Base-by-base conservation (phyloP, 1,139 yeast genomes). In the Blastobotrys indianensis region DNA sequence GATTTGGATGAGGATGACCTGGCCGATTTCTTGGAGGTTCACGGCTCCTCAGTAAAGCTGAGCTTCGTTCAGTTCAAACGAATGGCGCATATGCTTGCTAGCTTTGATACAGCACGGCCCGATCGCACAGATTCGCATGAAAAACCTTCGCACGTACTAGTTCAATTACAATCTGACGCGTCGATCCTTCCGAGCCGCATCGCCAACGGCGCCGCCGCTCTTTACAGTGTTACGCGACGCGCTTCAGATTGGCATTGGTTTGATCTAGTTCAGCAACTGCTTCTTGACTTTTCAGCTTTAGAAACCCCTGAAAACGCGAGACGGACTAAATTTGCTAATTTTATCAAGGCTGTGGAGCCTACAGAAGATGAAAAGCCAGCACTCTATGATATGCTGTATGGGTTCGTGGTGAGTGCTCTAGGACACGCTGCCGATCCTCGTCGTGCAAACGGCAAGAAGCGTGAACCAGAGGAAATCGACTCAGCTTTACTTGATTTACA, bases 261-360 rank as follows among this genome's bases (percentile, higher is more conserved):
- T 10, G 36, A 41, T 8, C 44, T 62, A 10, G 49, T 53, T 2
- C 49, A 50, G 10, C 58, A 58, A 35, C 55, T 65, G 7, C 45
- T 60, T 20, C 59, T 54, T 45, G 68, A 65, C 41, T 58, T 58
- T 34, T 59, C 65, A 6, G 51, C 62, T 8, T 42, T 54, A 9
- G 53, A 44, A 10, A 37, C 49, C 7, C 45, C 45, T 4, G 30
- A 12, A 9, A 12, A 11, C n/a, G 16, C 38, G 29, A 17, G 43
- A 20, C 35, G 40, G 7, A 52, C 53, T 13, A 51, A 51, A 4
- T 53, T 51, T 13, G 49, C 45, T 13, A 47, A 46, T 16, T 43
- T 48, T 13, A 41, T 56, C 29, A 44, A 45, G 29, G 46, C 53
- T 4, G 47, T 52, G 41, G 41, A 52, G 25, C 45, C 56, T 29